Evolutionary conservation across 176 grass and related monocot species (phyloP), one percentile per base, ranked within the genome.

Genomic region (Tuctoria greenei): DNA sequence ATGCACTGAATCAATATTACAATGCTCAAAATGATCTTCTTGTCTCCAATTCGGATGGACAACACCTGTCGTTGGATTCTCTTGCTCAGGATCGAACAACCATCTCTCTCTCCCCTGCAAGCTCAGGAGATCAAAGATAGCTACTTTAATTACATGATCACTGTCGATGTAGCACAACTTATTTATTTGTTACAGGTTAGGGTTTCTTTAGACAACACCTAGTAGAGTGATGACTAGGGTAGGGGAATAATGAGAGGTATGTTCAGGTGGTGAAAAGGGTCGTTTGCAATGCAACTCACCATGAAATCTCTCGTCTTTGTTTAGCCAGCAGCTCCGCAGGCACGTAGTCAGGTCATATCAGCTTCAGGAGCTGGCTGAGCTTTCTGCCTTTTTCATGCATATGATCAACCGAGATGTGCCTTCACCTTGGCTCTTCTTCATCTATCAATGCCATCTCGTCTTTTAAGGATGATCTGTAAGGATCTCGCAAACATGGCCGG

Each of bases 151-250:
- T 65, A 65, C 31, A 49, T 36, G 18, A 46, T 35, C 50, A 25
- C 47, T 78, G 67, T 21, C 5, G 40, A 24, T 62, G 20, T 1
- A 57, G 40, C 36, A n/a, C 23, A 54, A n/a, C 51, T 21, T 61
- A 43, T 54, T 16, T 13, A 58, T 58, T 58, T 58, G 55, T 57
- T 59, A 36, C 62, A 54, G 72, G 57, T 75, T 88, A 84, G 86
- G 86, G 81, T 88, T 83, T 79, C 57, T 70, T 52, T 79, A 74
- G 25, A 61, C 23, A 27, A n/a, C 21, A 31, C 31, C 31, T 31
- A 31, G 31, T 54, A 61, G 66, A 10, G 5, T 69, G 20, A 1
- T 52, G 72, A 16, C 1, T 40, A 35, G 43, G 40, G 80, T 9
- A 8, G 36, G 64, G 73, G 21, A 82, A 73, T 1, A 31, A 31